Percentiles rank a stretch among this genome's conserved stretches.
phyloP scores from a whole-genome alignment of 345 rosid genomes.

The Sisymbrium altissimum region DNA sequence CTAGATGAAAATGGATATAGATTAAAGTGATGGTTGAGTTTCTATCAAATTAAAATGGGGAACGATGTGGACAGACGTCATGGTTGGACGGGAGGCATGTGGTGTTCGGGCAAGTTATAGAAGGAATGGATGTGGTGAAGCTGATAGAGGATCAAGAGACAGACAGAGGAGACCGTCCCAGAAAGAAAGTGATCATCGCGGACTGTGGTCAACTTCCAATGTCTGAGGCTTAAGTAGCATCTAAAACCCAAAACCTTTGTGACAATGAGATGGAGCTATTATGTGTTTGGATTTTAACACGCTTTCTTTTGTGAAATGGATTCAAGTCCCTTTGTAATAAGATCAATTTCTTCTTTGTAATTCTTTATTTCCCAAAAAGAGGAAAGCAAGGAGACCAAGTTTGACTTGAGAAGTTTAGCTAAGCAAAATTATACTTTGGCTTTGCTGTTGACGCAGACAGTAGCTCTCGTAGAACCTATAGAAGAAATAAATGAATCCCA shows the following conservation, averaged over 20 bases:
- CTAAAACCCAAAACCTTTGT: background rate
- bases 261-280: background rate
- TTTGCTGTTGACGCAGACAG: background rate
- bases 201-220: constrained; percentile 93
- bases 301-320: constrained; percentile 8
- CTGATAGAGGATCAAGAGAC: constrained; percentile 75
- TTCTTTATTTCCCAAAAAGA: background rate
- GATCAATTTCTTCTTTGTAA: background rate
- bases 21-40: background rate
- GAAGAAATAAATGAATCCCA: background rate
- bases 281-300: constrained; percentile 18
- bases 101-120: constrained; percentile 93
- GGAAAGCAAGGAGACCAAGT: background rate
- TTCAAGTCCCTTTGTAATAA: constrained; percentile 3
- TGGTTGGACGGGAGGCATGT: constrained; percentile 97
- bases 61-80: constrained; percentile 61
- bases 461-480: background rate
- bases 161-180: constrained; percentile 93
- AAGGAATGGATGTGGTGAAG: constrained; percentile 89
- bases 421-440: background rate
- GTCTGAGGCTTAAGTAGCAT: constrained; percentile 41
- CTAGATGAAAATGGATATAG: background rate
- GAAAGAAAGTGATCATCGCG: constrained; percentile 73
- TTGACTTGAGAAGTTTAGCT: background rate
- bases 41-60: background rate